Evolutionary conservation across 805 yeast species (phyloP), one percentile per base, ranked within the genome.

Genomic region (Monosporozyma yasuniensis): DNA sequence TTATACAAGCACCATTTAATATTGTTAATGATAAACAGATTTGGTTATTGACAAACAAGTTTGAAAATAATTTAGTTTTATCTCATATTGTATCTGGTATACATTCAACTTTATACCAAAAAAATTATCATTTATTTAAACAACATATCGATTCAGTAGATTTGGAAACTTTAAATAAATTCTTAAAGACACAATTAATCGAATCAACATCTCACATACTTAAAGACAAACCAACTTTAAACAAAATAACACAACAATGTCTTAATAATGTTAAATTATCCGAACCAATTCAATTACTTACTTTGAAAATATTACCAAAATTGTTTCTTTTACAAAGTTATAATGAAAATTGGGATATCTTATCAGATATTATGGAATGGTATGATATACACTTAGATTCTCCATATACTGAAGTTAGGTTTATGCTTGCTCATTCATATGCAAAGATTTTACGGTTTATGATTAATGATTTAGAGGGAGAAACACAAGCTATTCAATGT

Each of bases 1-100:
- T 89, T 21, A 75, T 81, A 0, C 67, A 85, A n/a, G 78, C 82
- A 0, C 97, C 98, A 0, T 89, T 90, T 59, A 74, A 78, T 1
- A 67, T 90, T 23, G 65, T 63, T 0, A 62, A 75, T 28, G 54
- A 57, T 1, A 48, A 61, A 2, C 56, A 83, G 1, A 74, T 70
- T 42, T 51, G 55, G 0, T 52, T 74, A 7, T 72, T 76, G 0
- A 46, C 61, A 3, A 39, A 42, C 1, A 66, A 63, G 47, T 63
- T 78, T 41, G 61, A 57, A 4, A 66, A 67, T 14, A 74, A 81
- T 4, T 85, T 87, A 4, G 52, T 67, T 32, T 34, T 64, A 59
- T 54, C 56, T 53, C 56, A 65, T 46, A 45, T 73, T 9, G 60
- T 70, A 21, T 54, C 66, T 0, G 50, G 61, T 32, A 54, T 70